These are phyloP conservation scores for Apophysomyces elegans DNA, from an alignment of 371 early-diverging fungal species.

Conservation along the genomic window DNA sequence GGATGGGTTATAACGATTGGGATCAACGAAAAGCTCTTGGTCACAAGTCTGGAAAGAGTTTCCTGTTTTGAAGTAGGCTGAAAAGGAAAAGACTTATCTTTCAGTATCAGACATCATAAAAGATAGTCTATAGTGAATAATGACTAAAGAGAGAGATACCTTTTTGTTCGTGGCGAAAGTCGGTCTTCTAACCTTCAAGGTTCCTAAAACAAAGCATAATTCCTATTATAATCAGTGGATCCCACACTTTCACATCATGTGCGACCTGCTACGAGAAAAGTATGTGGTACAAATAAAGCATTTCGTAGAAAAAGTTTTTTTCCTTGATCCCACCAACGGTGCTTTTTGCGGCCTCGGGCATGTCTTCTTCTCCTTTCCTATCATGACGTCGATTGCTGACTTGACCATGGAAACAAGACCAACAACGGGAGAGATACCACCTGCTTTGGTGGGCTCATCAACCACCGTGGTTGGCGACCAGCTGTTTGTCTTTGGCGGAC, in stretches of 20 bases:
- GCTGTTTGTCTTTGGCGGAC: conserved; percentile 76
- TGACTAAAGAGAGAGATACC: too few species aligned
- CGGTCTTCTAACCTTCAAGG: too few species aligned
- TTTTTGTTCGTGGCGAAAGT: too few species aligned
- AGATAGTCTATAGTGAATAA: too few species aligned
- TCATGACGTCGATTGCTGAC: conserved; percentile 64
- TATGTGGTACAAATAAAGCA: not conserved
- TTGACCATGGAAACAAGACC: conserved; percentile 69
- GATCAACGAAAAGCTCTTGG: too few species aligned
- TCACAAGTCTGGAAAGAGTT: too few species aligned
- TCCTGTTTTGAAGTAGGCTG: too few species aligned
- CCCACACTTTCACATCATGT: conserved; percentile 5
- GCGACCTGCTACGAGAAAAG: not conserved
- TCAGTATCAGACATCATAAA: too few species aligned
- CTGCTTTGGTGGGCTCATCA: conserved; percentile 75
- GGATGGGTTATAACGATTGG: too few species aligned
- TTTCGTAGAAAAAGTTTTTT: not conserved
- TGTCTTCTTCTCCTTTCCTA: not conserved
- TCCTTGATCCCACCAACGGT: not conserved
- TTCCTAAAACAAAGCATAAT: too few species aligned
- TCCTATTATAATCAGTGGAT: not conserved
- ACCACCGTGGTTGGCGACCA: conserved; percentile 59
- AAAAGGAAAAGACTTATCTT: too few species aligned
- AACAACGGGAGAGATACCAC: conserved; percentile 68
- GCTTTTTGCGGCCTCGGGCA: not conserved